Conservation (phyloP, 768 basidiomycete species). For the Russula griseocarnosa region DNA sequence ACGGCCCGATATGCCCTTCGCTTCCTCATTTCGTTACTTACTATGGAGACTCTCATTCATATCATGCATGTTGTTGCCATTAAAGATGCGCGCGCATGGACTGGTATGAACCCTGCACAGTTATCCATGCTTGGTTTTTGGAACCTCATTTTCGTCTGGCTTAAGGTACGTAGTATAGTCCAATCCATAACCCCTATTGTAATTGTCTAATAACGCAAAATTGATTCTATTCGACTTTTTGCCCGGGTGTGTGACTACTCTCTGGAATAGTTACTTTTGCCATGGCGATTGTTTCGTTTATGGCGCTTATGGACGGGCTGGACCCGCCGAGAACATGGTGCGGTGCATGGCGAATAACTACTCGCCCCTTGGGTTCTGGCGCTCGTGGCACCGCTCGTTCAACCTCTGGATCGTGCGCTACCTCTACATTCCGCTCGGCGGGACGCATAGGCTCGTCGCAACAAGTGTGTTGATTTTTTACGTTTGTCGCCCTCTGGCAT, state of each 20-base stretch:
- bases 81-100: constrained; percentile 84
- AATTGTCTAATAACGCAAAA: neutral
- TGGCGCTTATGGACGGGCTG: constrained; percentile 84
- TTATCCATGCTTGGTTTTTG: constrained; percentile 94
- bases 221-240: neutral
- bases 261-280: constrained; percentile 69
- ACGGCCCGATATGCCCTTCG: constrained; percentile 60
- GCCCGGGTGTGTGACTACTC: neutral
- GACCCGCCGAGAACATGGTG: constrained; percentile 97
- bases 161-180: constrained; percentile 60
- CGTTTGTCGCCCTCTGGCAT: constrained; percentile 98
- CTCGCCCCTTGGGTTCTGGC: constrained; percentile 89
- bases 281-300: constrained; percentile 95
- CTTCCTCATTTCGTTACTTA: constrained; percentile 65
- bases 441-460: constrained; percentile 49
- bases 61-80: constrained; percentile 97
- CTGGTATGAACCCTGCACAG: constrained; percentile 69
- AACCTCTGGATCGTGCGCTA: constrained; percentile 94
- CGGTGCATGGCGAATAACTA: constrained; percentile 99
- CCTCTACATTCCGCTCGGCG: constrained; percentile 91
- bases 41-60: constrained; percentile 90
- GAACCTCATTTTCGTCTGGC: constrained; percentile 94
- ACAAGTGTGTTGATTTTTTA: constrained; percentile 81
- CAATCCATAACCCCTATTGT: neutral
- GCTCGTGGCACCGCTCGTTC: constrained; percentile 94